Percentiles rank a stretch among this genome's conserved stretches.
phyloP scores from a whole-genome alignment of 139 green algal species.

The Micractinium sp. region DNA sequence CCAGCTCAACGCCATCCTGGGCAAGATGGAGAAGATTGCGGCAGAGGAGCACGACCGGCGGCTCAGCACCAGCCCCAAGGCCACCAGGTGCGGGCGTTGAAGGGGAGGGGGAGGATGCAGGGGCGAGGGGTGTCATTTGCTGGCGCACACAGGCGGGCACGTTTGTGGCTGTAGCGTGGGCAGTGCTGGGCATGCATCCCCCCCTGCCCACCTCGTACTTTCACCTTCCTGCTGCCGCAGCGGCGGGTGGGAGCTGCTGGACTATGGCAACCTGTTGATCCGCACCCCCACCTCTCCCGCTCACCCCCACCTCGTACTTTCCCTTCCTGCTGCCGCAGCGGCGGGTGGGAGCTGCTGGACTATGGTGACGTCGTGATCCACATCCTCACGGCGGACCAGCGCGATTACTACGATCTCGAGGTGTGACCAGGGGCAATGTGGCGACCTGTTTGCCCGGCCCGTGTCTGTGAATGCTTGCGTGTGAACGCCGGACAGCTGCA shows the following conservation, averaged over 20 bases:
- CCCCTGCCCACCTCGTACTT: not conserved
- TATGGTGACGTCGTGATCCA: conserved; percentile 71
- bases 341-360: conserved; percentile 66
- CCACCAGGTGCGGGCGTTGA: not conserved
- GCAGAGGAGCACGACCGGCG: conserved; percentile 33
- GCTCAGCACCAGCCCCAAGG: not conserved
- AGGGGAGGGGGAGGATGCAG: not conserved
- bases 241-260: conserved; percentile 63
- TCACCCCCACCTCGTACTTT: not conserved
- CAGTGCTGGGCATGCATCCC: no score
- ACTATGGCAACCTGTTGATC: conserved; percentile 68
- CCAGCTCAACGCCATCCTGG: conserved; percentile 75
- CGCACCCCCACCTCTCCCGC: conserved; percentile 55
- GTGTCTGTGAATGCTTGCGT: no score
- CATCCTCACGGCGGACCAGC: conserved; percentile 63
- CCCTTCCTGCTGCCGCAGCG: not conserved
- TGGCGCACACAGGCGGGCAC: no score
- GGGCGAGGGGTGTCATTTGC: not conserved
- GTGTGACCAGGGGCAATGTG: no score
- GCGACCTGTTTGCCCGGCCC: not conserved
- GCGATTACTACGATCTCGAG: conserved; percentile 73
- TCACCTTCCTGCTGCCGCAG: not conserved
- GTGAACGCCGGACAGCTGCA: not conserved
- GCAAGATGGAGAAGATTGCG: conserved; percentile 64
- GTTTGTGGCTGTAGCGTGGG: no score